Conservation (phyloP, 495 filamentous ascomycete species). For the Aspergillus steynii region DNA sequence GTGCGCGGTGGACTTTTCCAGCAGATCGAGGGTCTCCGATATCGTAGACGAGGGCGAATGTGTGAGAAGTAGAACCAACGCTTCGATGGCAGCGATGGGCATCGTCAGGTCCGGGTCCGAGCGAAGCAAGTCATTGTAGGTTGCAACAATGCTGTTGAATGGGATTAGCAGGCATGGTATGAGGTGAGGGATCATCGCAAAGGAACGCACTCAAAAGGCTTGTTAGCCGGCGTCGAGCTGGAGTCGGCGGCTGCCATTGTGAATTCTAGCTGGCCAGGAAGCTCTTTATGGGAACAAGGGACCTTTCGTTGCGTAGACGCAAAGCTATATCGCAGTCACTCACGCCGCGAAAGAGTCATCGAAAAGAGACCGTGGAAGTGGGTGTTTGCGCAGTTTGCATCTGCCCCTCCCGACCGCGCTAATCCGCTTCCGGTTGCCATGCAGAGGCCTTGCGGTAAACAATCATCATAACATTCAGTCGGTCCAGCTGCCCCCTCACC, state of each 20-base stretch:
- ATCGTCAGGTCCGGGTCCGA: constrained; percentile 84
- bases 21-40: constrained; percentile 86
- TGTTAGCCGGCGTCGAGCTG: constrained; percentile 27
- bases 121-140: constrained; percentile 59
- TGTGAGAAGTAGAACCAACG: constrained; percentile 80
- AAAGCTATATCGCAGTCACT: constrained; percentile 5
- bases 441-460: constrained; percentile 39
- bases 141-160: constrained; percentile 53
- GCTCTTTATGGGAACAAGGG: not conserved
- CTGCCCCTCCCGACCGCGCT: constrained; percentile 38
- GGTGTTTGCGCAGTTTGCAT: constrained; percentile 48
- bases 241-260: constrained; percentile 38
- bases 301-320: not conserved
- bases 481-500: constrained; percentile 2
- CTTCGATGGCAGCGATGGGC: constrained; percentile 94
- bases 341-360: constrained; percentile 25
- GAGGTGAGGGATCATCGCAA: not conserved
- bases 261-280: constrained; percentile 11
- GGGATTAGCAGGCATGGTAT: constrained; percentile 19
- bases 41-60: constrained; percentile 77
- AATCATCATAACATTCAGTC: constrained; percentile 35
- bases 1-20: constrained; percentile 69
- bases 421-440: constrained; percentile 36
- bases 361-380: constrained; percentile 35
- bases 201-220: constrained; percentile 46